Conservation (phyloP, 306 rosid species). For the Cucumis cinereus region DNA sequence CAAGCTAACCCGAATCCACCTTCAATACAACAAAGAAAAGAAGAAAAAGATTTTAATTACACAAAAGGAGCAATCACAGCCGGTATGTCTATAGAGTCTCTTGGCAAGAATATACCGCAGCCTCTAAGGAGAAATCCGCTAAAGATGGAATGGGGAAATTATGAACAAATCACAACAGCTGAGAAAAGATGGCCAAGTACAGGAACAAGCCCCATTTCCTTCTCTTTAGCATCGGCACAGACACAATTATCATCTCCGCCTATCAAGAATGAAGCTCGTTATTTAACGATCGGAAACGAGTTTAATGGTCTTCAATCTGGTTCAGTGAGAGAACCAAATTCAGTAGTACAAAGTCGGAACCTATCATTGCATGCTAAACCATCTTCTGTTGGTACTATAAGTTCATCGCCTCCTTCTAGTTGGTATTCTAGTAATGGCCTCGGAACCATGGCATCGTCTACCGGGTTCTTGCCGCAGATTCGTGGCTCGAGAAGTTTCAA, state of each 20-base stretch:
- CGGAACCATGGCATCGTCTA: conserved; percentile 46
- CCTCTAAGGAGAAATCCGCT: conserved; percentile 56
- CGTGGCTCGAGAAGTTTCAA: conserved; percentile 42
- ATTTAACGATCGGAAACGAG: conserved; percentile 46
- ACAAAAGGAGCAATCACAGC: conserved; percentile 39
- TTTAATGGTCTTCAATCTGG: conserved; percentile 53
- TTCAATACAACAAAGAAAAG: conserved; percentile 48
- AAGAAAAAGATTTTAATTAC: conserved; percentile 74
- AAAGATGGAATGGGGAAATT: conserved; percentile 70
- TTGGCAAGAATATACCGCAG: conserved; percentile 39
- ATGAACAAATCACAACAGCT: conserved; percentile 38
- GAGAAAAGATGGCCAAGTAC: conserved; percentile 69
- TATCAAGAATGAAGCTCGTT: conserved; percentile 50
- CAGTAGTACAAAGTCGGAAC: conserved; percentile 64
- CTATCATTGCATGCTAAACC: conserved; percentile 57
- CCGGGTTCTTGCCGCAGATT: conserved; percentile 53
- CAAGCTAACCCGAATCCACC: conserved; percentile 40
- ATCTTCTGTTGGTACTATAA: conserved; percentile 45
- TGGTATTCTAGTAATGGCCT: conserved; percentile 56
- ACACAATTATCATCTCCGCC: conserved; percentile 43
- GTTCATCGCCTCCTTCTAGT: conserved; percentile 63
- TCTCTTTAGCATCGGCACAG: conserved; percentile 48
- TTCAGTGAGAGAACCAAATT: conserved; percentile 55
- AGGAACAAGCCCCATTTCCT: conserved; percentile 49
- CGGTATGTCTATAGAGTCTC: conserved; percentile 48